A percentile compares a stretch with the other conserved stretches of the same genome.
Conservation (phyloP, 1,284 basidiomycete species). For the Ceratobasidium sp. region DNA sequence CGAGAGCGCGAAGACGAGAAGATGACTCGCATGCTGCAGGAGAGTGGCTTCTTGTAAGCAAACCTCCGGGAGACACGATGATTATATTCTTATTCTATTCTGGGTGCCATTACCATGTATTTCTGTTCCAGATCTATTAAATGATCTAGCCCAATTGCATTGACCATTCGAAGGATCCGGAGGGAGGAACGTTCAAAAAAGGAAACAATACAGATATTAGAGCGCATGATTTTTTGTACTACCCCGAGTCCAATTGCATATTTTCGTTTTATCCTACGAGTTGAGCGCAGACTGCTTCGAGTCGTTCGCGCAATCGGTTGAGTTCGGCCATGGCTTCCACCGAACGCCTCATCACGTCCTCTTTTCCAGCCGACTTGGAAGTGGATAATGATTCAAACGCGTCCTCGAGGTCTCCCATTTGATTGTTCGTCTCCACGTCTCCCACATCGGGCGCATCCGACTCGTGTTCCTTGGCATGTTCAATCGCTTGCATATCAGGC, state of each 20-base stretch:
- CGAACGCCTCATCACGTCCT: conserved; percentile 10
- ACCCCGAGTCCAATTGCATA: conserved; percentile 15
- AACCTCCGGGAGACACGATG: neutral
- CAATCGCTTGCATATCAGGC: conserved; percentile 71
- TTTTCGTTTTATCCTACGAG: conserved; percentile 12
- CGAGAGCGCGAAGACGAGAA: conserved; percentile 92
- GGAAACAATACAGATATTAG: neutral
- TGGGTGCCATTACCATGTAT: conserved; percentile 28
- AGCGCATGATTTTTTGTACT: conserved; percentile 10
- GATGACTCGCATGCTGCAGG: conserved; percentile 85
- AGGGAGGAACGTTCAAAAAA: neutral
- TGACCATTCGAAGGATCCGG: too few relatives aligned
- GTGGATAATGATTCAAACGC: conserved; percentile 30
- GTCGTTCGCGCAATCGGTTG: conserved; percentile 7
- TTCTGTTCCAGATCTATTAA: conserved; percentile 29
- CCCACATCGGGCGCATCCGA: conserved; percentile 30
- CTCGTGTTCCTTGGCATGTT: conserved; percentile 57
- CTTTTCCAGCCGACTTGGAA: neutral
- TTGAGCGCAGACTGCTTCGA: conserved; percentile 1
- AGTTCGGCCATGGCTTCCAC: conserved; percentile 13
- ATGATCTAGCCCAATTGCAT: conserved; percentile 7
- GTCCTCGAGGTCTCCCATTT: conserved; percentile 27
- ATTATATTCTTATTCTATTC: conserved; percentile 37
- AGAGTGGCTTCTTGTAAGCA: conserved; percentile 80
- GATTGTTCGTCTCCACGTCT: conserved; percentile 20